Percentiles rank a stretch among this genome's conserved stretches.
phyloP scores from a whole-genome alignment of 2,329 filamentous ascomycete species.

The Stachybotrys echinatus region DNA sequence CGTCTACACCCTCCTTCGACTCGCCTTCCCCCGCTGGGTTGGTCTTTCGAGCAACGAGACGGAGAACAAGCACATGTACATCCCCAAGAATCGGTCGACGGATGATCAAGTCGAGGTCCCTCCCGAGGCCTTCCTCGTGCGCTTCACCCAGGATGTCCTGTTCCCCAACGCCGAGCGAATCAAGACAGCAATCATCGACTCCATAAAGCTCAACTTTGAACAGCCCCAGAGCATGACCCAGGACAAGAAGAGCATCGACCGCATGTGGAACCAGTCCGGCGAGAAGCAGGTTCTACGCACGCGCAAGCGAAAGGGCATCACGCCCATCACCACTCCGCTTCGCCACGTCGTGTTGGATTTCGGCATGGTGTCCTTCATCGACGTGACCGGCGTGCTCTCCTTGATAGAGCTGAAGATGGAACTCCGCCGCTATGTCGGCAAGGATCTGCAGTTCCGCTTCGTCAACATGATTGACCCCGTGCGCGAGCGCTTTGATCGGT shows the following conservation, averaged over 20 bases:
- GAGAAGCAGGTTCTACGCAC: slow-evolving; percentile 41
- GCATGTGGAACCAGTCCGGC: slow-evolving; percentile 50
- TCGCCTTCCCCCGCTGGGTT: slow-evolving; percentile 46
- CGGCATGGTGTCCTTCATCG: slow-evolving; percentile 43
- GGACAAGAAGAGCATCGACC: slow-evolving; percentile 30
- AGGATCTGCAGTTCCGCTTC: slow-evolving; percentile 39
- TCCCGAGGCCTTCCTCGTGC: slow-evolving; percentile 49
- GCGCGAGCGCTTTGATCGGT: slow-evolving; percentile 29
- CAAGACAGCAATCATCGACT: slow-evolving; percentile 43
- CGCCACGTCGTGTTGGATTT: slow-evolving; percentile 48
- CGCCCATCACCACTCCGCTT: slow-evolving; percentile 30
- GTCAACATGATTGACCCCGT: slow-evolving; percentile 39
- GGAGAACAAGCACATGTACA: slow-evolving; percentile 21
- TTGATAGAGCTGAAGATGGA: slow-evolving; percentile 43
- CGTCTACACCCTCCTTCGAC: slow-evolving; percentile 52
- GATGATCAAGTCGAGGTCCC: slow-evolving; percentile 23
- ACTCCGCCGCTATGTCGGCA: slow-evolving; percentile 42
- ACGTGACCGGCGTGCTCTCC: slow-evolving; percentile 46
- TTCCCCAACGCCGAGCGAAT: slow-evolving; percentile 55
- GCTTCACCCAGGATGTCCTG: slow-evolving; percentile 52
- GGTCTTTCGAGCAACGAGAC: slow-evolving; percentile 20
- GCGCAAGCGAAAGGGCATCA: slow-evolving; percentile 31
- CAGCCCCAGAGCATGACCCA: slow-evolving; percentile 35
- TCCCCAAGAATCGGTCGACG: slow-evolving; percentile 9
- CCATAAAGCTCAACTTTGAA: slow-evolving; percentile 33